These are phyloP conservation scores for Coemansia sp. DNA, from an alignment of 192 early-diverging fungal genomes.

Conservation along the genomic window DNA sequence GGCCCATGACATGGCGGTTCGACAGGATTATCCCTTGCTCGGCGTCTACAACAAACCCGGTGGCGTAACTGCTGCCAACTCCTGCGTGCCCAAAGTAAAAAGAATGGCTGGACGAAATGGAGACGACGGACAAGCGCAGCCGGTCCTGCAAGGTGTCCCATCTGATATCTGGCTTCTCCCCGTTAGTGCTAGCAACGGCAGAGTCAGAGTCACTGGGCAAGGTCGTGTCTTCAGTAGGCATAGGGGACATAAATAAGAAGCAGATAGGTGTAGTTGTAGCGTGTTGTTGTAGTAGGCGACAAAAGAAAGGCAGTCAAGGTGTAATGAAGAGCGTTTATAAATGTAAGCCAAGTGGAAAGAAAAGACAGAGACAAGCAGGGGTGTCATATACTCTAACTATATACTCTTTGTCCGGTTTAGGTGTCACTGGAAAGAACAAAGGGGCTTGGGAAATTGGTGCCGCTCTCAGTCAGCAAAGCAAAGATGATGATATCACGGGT, in stretches of 20 bases:
- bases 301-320: neutral
- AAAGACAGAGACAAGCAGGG: neutral
- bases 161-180: neutral
- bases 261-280: too few species aligned
- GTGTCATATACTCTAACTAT: neutral
- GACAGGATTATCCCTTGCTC: conserved; percentile 68
- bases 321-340: neutral
- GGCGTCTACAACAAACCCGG: conserved; percentile 77
- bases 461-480: neutral
- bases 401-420: neutral
- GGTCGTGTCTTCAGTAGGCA: neutral
- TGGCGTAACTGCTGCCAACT: conserved; percentile 32
- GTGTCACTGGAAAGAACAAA: neutral
- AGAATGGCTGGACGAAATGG: neutral
- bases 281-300: neutral
- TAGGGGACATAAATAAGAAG: neutral
- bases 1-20: conserved; percentile 72
- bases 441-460: neutral
- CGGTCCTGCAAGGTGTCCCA: conserved; percentile 32
- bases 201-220: neutral
- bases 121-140: conserved; percentile 19
- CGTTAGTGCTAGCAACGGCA: neutral
- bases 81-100: conserved; percentile 14
- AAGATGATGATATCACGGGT: neutral
- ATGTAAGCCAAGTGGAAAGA: neutral